phyloP scores from a whole-genome alignment of 768 basidiomycete genomes.

The Termitomyces sp. region DNA sequence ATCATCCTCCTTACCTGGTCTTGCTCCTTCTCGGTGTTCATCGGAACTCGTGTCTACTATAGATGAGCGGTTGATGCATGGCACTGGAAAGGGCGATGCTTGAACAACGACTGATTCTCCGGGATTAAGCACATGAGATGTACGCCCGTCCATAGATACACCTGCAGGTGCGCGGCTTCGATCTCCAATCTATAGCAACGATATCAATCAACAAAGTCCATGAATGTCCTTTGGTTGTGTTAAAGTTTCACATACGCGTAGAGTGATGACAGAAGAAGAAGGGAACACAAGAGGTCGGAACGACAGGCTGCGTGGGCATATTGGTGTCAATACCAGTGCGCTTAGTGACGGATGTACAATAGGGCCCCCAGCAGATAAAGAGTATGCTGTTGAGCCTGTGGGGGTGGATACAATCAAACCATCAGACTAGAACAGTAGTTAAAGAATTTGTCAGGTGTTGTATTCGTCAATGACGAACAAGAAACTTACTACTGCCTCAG shows the following conservation, averaged over 20 bases:
- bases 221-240: neutral
- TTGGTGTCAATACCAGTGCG: conserved; percentile 91
- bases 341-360: conserved; percentile 93
- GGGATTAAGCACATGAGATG: conserved; percentile 75
- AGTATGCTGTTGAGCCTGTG: conserved; percentile 96
- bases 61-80: conserved; percentile 87
- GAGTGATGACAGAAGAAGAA: conserved; percentile 68
- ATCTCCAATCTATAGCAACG: conserved; percentile 64
- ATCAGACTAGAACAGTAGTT: conserved; percentile 58
- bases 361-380: conserved; percentile 91
- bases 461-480: conserved; percentile 1
- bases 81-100: conserved; percentile 85
- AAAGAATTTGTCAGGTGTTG: conserved; percentile 6
- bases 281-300: conserved; percentile 93
- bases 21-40: conserved; percentile 58
- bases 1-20: conserved; percentile 82
- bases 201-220: conserved; percentile 1
- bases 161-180: conserved; percentile 83
- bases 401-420: conserved; percentile 94
- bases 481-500: conserved; percentile 84
- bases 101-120: conserved; percentile 85
- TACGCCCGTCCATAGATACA: conserved; percentile 91
- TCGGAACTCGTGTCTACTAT: conserved; percentile 51
- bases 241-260: conserved; percentile 48
- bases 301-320: conserved; percentile 88